Base-by-base conservation (phyloP, 2,329 filamentous ascomycete species). In the Xylariaceae sp. region DNA sequence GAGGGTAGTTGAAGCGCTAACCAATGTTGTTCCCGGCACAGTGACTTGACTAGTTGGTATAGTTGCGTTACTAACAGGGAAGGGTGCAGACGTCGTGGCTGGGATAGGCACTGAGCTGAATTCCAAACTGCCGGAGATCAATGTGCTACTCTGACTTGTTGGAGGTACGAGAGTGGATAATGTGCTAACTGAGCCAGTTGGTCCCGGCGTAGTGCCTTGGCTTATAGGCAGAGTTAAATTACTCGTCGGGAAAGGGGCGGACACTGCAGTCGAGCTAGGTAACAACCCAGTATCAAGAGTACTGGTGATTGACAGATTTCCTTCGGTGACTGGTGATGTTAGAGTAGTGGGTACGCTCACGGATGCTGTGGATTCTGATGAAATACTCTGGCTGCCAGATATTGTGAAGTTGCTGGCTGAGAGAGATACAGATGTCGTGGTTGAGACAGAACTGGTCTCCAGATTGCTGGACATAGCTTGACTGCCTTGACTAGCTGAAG, bases 1-100 rank as follows among this genome's bases (percentile, higher is more conserved):
- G 10, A 44, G 20, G 3, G 18, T 37, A 23, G 32, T 29, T 8
- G 26, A 20, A n/a, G 27, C 30, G 39, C 45, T 55, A 16, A 27
- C 30, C 23, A 49, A 44, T 39, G 27, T 27, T 1, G 46, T 50
- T 21, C 29, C 42, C 16, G 44, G 15, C 6, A n/a, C 41, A 13
- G 46, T 55, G 10, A 18, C 37, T 39, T 42, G 46, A 15, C 45
- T 46, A 41, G 33, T 29, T 20, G 46, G 27, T 8, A 16, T 26
- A 16, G 55, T 57, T 27, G 42, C 35, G 18, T 51, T 57, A 13
- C 24, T 43, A 1, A 46, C 10, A 13, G 55, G 26, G n/a, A 45
- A 57, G 30, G 55, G 39, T 33, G 44, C 10, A 5, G 44, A 41
- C 23, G 27, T 24, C 10, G 48, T 41, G 23, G 23, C 24, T 10